phyloP scores from a whole-genome alignment of 768 basidiomycete genomes.

The Amanita exitialis region DNA sequence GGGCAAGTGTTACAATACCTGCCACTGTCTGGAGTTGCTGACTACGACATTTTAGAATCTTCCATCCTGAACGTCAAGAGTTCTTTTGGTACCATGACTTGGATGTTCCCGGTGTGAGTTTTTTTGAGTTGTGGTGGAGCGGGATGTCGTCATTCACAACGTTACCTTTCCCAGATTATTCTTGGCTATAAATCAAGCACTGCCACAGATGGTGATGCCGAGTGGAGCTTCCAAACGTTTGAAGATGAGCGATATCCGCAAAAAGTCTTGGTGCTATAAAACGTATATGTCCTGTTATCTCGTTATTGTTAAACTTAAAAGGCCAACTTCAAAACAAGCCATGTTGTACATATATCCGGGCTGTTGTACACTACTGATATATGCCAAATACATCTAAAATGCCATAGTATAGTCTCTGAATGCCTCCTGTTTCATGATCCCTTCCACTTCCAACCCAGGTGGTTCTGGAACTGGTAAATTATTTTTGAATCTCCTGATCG shows the following conservation, averaged over 20 bases:
- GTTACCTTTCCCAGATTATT: background rate
- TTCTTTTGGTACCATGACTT: background rate
- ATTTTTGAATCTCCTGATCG: conserved; percentile 62
- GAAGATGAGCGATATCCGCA: background rate
- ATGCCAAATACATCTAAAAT: background rate
- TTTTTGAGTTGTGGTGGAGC: background rate
- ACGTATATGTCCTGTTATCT: background rate
- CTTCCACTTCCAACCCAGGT: conserved; percentile 19
- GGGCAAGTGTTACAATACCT: background rate
- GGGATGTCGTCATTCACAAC: background rate
- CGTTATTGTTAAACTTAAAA: background rate
- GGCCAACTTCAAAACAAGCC: background rate
- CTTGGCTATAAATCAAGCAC: background rate
- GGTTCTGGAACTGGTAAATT: conserved; percentile 22
- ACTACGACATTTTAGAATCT: background rate
- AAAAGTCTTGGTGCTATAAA: background rate
- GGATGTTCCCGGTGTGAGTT: background rate
- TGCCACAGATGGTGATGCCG: background rate
- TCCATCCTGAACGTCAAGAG: background rate
- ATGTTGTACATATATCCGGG: background rate
- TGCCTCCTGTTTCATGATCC: conserved; percentile 40
- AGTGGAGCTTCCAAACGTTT: background rate
- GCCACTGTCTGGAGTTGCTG: background rate
- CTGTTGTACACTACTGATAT: background rate
- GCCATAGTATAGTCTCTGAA: conserved; percentile 44